Percentiles rank a stretch among this genome's conserved stretches.
Conservation (phyloP, 2,329 filamentous ascomycete genomes). For the Kalmusia sp. region DNA sequence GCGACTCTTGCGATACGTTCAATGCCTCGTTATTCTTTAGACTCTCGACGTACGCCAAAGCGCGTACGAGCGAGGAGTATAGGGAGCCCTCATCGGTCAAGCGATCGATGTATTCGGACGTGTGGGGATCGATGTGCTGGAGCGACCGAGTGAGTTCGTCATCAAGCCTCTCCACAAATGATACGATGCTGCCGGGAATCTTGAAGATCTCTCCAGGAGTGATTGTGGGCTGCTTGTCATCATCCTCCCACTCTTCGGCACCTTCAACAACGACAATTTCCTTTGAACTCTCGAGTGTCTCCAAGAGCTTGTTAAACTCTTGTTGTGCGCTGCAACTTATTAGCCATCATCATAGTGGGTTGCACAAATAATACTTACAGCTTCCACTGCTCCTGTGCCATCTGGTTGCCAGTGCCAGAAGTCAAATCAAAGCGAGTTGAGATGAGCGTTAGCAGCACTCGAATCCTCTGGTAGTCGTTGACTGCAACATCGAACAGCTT, state of each 20-base stretch:
- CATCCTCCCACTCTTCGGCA: slow-evolving; percentile 98
- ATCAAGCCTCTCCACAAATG: slow-evolving; percentile 91
- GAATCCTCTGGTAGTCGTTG: slow-evolving; percentile 92
- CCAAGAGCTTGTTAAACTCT: slow-evolving; percentile 80
- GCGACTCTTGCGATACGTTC: slow-evolving; percentile 79
- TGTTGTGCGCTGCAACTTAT: slow-evolving; percentile 68
- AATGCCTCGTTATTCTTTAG: slow-evolving; percentile 74
- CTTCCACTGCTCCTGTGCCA: slow-evolving; percentile 98
- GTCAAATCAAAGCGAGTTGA: slow-evolving; percentile 95
- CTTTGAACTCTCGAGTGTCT: slow-evolving; percentile 78
- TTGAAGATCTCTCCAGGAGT: slow-evolving; percentile 81
- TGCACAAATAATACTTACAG: slow-evolving; percentile 51
- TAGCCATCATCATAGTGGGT: slow-evolving; percentile 17
- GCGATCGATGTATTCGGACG: slow-evolving; percentile 96
- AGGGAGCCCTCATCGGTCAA: slow-evolving; percentile 87
- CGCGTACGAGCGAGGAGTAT: slow-evolving; percentile 91
- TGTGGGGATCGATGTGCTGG: slow-evolving; percentile 97
- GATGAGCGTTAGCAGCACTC: slow-evolving; percentile 88
- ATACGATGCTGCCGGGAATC: slow-evolving; percentile 92
- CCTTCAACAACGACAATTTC: slow-evolving; percentile 88
- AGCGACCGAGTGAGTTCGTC: slow-evolving; percentile 97
- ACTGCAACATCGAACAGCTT: slow-evolving; percentile 88
- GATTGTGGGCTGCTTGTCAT: slow-evolving; percentile 86
- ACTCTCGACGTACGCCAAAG: slow-evolving; percentile 85
- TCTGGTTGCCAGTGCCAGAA: slow-evolving; percentile 77